These are phyloP conservation scores for Rhodotorula sp. DNA, from an alignment of 1,284 basidiomycete genomes.

Conservation along the genomic window DNA sequence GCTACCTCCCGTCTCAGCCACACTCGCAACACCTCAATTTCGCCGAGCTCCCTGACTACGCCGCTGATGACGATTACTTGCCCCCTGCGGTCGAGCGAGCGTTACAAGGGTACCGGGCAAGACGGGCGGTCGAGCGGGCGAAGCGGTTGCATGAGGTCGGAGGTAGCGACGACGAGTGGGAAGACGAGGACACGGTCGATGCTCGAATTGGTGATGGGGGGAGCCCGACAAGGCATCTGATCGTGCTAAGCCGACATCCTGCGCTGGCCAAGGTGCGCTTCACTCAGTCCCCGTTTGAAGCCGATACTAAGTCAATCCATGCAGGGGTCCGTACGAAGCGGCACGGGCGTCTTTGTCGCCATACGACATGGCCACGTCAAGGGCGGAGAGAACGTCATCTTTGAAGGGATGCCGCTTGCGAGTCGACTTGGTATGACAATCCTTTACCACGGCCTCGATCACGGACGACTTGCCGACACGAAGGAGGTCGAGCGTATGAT, in stretches of 20 bases:
- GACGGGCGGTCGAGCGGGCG: background rate
- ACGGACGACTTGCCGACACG: background rate
- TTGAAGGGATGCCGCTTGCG: constrained; percentile 85
- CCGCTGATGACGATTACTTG: background rate
- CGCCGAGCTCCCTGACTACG: background rate
- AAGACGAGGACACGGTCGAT: background rate
- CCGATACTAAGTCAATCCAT: no score
- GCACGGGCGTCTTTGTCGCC: constrained; percentile 20
- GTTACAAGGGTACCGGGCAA: background rate
- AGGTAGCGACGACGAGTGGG: background rate
- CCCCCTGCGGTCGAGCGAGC: background rate
- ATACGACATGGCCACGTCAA: background rate
- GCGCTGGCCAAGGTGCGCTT: constrained; percentile 1
- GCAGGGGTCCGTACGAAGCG: background rate
- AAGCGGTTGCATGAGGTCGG: background rate
- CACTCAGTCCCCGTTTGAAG: background rate
- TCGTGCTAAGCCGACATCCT: constrained; percentile 5
- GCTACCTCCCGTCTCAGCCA: background rate
- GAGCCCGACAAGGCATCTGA: background rate
- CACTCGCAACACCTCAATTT: background rate
- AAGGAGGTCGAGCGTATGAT: constrained; percentile 9
- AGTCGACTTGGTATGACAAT: constrained; percentile 54
- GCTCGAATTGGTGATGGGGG: background rate
- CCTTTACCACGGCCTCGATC: constrained; percentile 24
- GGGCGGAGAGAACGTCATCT: background rate